These are phyloP conservation scores for Pachyrhizus erosus DNA, from an alignment of 306 rosid species.

Conservation along the genomic window DNA sequence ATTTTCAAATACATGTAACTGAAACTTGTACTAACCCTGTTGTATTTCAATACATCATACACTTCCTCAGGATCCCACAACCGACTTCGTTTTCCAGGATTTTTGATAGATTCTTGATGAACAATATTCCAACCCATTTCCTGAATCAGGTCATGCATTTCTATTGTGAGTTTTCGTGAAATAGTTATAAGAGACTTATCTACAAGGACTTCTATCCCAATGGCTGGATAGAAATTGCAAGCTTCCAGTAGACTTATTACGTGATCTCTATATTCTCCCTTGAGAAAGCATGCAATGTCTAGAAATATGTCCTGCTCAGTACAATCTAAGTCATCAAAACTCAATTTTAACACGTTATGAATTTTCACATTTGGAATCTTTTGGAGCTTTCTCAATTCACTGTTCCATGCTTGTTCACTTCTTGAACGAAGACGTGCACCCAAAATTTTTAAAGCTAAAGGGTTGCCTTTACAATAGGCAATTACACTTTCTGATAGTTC, in stretches of 20 bases:
- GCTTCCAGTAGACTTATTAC: background rate
- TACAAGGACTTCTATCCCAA: constrained; percentile 20
- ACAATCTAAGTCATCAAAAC: constrained; percentile 38
- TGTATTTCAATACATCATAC: constrained; percentile 32
- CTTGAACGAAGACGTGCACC: constrained; percentile 11
- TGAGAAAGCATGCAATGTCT: constrained; percentile 33
- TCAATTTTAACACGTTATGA: constrained; percentile 24
- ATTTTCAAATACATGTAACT: background rate
- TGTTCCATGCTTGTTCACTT: background rate
- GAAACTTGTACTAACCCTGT: constrained; percentile 32
- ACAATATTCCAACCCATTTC: constrained; percentile 42
- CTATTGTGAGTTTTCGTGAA: background rate
- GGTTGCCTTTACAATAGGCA: background rate
- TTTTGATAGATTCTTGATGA: constrained; percentile 30
- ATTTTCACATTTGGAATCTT: background rate
- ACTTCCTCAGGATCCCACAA: constrained; percentile 38
- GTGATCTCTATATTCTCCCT: constrained; percentile 13
- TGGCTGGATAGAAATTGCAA: background rate
- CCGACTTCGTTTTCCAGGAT: constrained; percentile 43
- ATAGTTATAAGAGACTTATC: constrained; percentile 42
- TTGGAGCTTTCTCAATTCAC: constrained; percentile 21
- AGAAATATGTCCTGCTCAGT: background rate
- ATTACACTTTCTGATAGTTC: constrained; percentile 14
- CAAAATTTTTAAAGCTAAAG: background rate
- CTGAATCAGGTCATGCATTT: constrained; percentile 49